Base-by-base conservation (phyloP, 345 rosid species). In the Excoecaria agallocha region DNA sequence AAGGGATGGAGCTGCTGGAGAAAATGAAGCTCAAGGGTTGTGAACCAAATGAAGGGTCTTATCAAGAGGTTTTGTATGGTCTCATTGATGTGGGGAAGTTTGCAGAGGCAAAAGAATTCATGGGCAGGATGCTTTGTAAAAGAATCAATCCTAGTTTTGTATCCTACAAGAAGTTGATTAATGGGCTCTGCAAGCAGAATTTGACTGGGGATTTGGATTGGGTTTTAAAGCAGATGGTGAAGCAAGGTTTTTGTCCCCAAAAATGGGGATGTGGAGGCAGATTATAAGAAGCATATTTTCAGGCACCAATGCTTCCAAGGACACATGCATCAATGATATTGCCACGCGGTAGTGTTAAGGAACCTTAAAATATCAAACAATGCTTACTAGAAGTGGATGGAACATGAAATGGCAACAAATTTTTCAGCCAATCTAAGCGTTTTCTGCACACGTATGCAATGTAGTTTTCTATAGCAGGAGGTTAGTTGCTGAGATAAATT, bases 41-140 rank as follows among this genome's bases (percentile, higher is more conserved):
- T 78, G 77, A 87, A 67, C 97, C 98, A 1, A 87, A 91, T 77
- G 79, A 82, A 3, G 97, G 87, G 62, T 85, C 97, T 35, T 91
- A 88, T 79, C 95, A 89, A 72, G 92, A 89, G 87, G 88, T 94
- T 30, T 69, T 94, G 54, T 89, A 92, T 81, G 97, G 91, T 58
- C 84, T 92, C 72, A 83, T 94, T 77, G 95, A 91, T 72, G 83
- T 76, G 8, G 79, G 76, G 72, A 88, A 75, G 76, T 85, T 82
- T 76, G 12, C 74, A 49, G 93, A 89, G 77, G 97, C 91, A 3
- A 89, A 84, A 79, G 79, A 79, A 74, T 75, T 88, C 64, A 82
- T 84, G 85, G 77, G 77, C 25, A 75, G 76, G 83, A 92, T 94
- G 98, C 68, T 89, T 62, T 76, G 79, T 4, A 78, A 71, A 81